Base-by-base conservation (phyloP, 1,139 yeast species). In the Geotrichum macrosporum region DNA sequence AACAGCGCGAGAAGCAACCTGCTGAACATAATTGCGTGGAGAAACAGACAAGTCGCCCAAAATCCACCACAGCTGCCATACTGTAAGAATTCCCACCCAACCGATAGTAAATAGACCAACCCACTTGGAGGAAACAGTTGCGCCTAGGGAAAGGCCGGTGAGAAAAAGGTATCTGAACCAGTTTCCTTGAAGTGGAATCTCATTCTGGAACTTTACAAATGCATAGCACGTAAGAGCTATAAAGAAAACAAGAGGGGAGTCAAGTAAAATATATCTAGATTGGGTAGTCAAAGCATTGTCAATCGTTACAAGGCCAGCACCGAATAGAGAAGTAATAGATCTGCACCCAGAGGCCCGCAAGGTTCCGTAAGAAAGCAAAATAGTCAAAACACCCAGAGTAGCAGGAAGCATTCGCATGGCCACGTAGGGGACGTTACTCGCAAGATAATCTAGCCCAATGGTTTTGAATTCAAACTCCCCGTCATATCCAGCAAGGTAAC, bases 31-130 rank as follows among this genome's bases (percentile, higher is more conserved):
- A 54, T 74, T 71, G 31, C 65, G 67, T 6, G 80, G 57, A 10
- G 81, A 61, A n/a, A 86, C 75, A 2, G 76, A 62, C 62, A 89
- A 75, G 67, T 94, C 98, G 55, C 97, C 98, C 61, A 88, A 69
- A 52, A 84, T 68, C 64, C 86, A 78, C 96, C 96, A 89, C 58
- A 92, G 67, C 62, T 86, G 94, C 69, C 79, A 75, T 18, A 81
- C 64, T 56, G 94, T 87, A 53, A 79, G 65, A 4, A 76, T 46
- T 41, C 98, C 98, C 52, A 86, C 78, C 97, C 98, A 94, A 6
- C 85, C 88, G 55, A 89, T 68, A 33, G 98, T 92, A 73, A 92
- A 92, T 41, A 92, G 71, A 47, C 98, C 99, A 41, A 92, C 97
- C 97, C 98, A 92, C 67, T 94, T 94, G 39, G 95, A 81, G 37